Conservation (phyloP, 371 early-diverging fungal species). For the Haplosporangium sp. region DNA sequence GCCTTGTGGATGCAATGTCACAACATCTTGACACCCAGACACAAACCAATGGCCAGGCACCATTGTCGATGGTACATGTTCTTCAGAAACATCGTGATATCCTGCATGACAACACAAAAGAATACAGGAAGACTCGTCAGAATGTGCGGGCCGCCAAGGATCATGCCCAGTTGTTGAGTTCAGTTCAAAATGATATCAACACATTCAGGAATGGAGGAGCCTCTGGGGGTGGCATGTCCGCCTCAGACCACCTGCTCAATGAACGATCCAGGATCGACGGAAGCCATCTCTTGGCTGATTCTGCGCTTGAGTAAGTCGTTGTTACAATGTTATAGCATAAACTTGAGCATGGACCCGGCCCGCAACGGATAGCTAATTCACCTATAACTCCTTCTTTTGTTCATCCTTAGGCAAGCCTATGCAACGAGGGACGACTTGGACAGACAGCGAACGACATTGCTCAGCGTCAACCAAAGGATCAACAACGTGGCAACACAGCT, state of each 20-base stretch:
- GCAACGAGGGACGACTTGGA: constrained; percentile 49
- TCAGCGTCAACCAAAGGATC: constrained; percentile 46
- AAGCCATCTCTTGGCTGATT: constrained; percentile 53
- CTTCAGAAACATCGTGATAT: constrained; percentile 45
- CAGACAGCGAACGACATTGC: constrained; percentile 39
- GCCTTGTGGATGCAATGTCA: constrained; percentile 48
- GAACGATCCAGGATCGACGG: constrained; percentile 50
- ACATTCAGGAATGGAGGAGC: constrained; percentile 34
- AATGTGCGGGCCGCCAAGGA: constrained; percentile 51
- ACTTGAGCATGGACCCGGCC: no score
- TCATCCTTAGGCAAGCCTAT: constrained; percentile 44
- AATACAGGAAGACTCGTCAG: constrained; percentile 50
- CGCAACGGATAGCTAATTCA: not conserved
- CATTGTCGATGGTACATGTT: constrained; percentile 31
- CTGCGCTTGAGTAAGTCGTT: constrained; percentile 42
- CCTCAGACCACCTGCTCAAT: constrained; percentile 41
- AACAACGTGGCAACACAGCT: constrained; percentile 51
- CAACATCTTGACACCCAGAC: constrained; percentile 36
- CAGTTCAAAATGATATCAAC: constrained; percentile 49
- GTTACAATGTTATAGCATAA: no score
- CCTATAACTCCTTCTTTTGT: not conserved
- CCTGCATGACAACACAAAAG: constrained; percentile 48
- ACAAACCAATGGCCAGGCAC: constrained; percentile 33
- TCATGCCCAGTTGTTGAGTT: constrained; percentile 46
- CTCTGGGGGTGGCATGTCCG: constrained; percentile 25